Evolutionary conservation across 2,329 filamentous ascomycete genomes (phyloP).

Genomic region (Pyrenochaeta sp.): DNA sequence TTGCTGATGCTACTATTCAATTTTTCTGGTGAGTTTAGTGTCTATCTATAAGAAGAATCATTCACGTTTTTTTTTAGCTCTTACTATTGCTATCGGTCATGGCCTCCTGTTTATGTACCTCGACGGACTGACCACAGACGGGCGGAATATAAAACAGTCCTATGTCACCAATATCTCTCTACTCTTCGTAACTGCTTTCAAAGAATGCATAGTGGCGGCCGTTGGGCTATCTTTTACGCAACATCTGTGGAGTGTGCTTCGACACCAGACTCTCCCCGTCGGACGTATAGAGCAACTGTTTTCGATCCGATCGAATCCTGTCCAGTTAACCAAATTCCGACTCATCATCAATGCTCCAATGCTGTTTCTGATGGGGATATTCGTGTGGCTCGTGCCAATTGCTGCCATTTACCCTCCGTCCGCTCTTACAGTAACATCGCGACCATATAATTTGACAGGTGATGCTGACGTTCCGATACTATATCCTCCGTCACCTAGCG

Average conservation of each 20-base stretch:
- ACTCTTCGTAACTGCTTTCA: neutral
- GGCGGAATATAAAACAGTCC: neutral
- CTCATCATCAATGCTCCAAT: neutral
- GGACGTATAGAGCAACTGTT: conserved; percentile 15
- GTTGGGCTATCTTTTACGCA: neutral
- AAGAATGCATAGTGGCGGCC: neutral
- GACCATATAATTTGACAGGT: neutral
- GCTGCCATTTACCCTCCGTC: neutral
- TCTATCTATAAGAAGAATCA: too few species aligned
- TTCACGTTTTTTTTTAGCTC: too few species aligned
- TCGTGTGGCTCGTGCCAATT: neutral
- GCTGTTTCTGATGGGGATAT: neutral
- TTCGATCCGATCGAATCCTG: neutral
- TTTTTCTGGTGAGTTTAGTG: too few species aligned
- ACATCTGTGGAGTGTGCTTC: neutral
- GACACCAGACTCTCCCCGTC: neutral
- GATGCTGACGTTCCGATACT: neutral
- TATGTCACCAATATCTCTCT: neutral
- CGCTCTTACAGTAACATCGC: neutral
- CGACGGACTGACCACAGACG: neutral
- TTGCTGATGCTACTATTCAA: too few species aligned
- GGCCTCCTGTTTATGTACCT: neutral
- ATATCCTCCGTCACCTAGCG: neutral
- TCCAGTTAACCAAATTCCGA: neutral
- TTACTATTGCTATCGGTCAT: neutral